phyloP scores from a whole-genome alignment of 2,329 filamentous ascomycete species.

The Pseudogymnoascus sp. region DNA sequence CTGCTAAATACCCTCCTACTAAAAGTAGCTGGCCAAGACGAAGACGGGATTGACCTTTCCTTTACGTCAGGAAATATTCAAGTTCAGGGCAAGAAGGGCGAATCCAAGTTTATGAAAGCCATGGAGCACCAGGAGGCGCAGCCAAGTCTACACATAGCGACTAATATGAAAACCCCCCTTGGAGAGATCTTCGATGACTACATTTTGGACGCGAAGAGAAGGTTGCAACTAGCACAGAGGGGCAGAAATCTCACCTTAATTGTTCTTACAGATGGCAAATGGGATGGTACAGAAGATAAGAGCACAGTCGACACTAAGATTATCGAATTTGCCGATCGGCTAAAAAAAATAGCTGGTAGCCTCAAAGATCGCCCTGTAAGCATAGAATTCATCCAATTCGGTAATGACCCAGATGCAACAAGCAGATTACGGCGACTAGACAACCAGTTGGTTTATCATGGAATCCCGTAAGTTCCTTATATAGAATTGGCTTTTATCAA shows the following conservation, averaged over 20 bases:
- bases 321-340: constrained; percentile 1
- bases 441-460: constrained; percentile 14
- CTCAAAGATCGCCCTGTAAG: constrained; percentile 21
- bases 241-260: constrained; percentile 17
- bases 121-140: constrained; percentile 9
- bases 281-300: constrained; percentile 15
- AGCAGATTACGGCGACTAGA: constrained; percentile 20
- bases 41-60: constrained; percentile 26
- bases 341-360: neutral
- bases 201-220: constrained; percentile 5
- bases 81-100: neutral
- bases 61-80: constrained; percentile 16
- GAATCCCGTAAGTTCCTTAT: constrained; percentile 16
- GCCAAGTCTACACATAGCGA: neutral
- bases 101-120: constrained; percentile 7
- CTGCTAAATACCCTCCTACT: constrained; percentile 23
- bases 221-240: neutral
- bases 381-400: constrained; percentile 29
- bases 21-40: constrained; percentile 25
- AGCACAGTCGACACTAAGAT: constrained; percentile 12
- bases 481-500: neutral
- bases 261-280: constrained; percentile 20
- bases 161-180: constrained; percentile 16
- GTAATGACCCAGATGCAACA: constrained; percentile 20
- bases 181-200: constrained; percentile 16